Conservation (phyloP, 176 grass and related monocot species). For the Lolium multiflorum region DNA sequence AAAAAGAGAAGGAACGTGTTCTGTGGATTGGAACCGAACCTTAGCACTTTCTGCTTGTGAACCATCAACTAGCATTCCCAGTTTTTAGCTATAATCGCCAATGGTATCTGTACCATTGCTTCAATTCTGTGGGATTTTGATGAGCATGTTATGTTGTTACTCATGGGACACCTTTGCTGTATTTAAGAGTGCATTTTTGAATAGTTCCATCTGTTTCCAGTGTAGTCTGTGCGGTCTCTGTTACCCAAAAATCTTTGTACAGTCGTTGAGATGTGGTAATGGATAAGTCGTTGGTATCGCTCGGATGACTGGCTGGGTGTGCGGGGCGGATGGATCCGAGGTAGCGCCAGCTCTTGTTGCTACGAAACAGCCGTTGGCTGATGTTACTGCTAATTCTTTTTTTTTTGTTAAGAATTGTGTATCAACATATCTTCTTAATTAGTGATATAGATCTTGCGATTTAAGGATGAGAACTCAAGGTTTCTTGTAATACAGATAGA, state of each 20-base stretch:
- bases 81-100: constrained; percentile 45
- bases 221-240: background rate
- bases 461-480: too few relatives aligned
- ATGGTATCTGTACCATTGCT: constrained; percentile 60
- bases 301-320: too few relatives aligned
- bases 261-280: background rate
- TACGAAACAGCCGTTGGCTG: too few relatives aligned
- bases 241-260: background rate
- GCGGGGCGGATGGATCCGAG: too few relatives aligned
- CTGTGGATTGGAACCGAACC: constrained; percentile 36
- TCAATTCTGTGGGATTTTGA: constrained; percentile 68
- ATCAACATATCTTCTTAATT: too few relatives aligned
- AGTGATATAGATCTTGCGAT: too few relatives aligned
- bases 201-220: constrained; percentile 21
- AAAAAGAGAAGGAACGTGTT: constrained; percentile 25
- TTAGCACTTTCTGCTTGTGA: constrained; percentile 38
- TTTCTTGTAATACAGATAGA: too few relatives aligned
- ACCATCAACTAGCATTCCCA: constrained; percentile 32
- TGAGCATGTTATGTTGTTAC: constrained; percentile 41
- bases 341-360: too few relatives aligned
- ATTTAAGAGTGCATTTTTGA: constrained; percentile 62
- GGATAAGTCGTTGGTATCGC: too few relatives aligned
- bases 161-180: constrained; percentile 43
- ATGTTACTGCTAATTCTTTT: too few relatives aligned
- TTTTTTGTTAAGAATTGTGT: too few relatives aligned